Evolutionary conservation across 192 early-diverging fungal species (phyloP).

Genomic region (Linnemannia elongata): DNA sequence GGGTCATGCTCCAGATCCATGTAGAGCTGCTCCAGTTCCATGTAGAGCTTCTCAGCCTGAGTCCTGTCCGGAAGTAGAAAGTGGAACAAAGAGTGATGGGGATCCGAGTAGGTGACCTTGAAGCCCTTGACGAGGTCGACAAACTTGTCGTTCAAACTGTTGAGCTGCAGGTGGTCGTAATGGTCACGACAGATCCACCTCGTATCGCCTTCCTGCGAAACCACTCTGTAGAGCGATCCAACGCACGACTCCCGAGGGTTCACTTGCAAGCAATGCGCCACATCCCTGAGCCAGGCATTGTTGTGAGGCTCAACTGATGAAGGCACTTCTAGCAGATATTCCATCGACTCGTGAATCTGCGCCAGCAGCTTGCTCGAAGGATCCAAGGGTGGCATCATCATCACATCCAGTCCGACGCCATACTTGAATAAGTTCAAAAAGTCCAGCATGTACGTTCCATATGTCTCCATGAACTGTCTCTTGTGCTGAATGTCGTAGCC

Average conservation of each 20-base stretch:
- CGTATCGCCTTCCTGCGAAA: slow-evolving; percentile 14
- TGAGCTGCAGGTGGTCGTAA: slow-evolving; percentile 2
- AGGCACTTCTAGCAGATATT: slow-evolving; percentile 15
- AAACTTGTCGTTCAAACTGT: neutral
- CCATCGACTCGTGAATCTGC: slow-evolving; percentile 21
- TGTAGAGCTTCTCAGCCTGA: slow-evolving; percentile 5
- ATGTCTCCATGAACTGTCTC: slow-evolving; percentile 3
- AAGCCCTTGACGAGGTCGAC: neutral
- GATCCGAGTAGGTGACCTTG: neutral
- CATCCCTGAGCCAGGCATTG: neutral
- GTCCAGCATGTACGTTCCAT: slow-evolving; percentile 24
- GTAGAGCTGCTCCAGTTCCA: slow-evolving; percentile 9
- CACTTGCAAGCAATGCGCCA: slow-evolving; percentile 3
- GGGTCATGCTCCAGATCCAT: slow-evolving; percentile 7
- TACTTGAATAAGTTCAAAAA: slow-evolving; percentile 35
- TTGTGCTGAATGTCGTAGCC: slow-evolving; percentile 24
- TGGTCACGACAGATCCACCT: slow-evolving; percentile 21
- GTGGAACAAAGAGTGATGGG: slow-evolving; percentile 5
- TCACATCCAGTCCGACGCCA: slow-evolving; percentile 17
- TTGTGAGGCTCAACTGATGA: neutral
- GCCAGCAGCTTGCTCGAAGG: slow-evolving; percentile 1
- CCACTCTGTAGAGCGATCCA: slow-evolving; percentile 7
- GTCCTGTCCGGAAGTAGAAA: slow-evolving; percentile 5
- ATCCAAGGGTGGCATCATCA: slow-evolving; percentile 1
- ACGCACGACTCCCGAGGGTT: neutral